Evolutionary conservation across 495 filamentous ascomycete genomes (phyloP), one percentile per base, ranked within the genome.

Genomic region (Massariosphaeria phaeospora): DNA sequence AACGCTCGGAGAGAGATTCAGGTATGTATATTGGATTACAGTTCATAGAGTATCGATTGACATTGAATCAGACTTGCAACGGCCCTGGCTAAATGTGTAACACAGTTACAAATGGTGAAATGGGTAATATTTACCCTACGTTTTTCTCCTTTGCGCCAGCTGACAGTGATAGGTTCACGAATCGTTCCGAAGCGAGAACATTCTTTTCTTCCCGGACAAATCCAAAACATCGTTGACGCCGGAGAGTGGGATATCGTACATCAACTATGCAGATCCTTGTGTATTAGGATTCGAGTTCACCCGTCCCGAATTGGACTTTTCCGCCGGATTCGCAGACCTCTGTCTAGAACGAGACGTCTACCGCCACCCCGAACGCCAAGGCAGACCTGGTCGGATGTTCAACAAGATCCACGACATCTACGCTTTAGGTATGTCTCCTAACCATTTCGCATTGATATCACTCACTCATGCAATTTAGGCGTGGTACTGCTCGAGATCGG

Each of bases 251-350:
- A 20, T 39, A 9, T 23, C 34, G 10, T 7, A 13, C 21, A 48
- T 58, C 17, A 36, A 63, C 35, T 68, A 47, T 9, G 30, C 52
- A 1, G 23, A 66, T 29, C 69, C 70, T 7, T 70, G 43, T 35
- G 55, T 71, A 15, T 23, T 65, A 0, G 70, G 69, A 3, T 72
- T 70, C 33, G 68, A 70, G 41, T 67, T 52, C 23, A 62, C 52
- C 29, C 60, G 66, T 12, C 65, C 60, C 17, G 63, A 65, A 20
- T 10, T 35, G 0, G 57, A 56, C 20, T 64, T 68, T 33, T 66
- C 69, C 8, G 26, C 41, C 15, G 64, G 49, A 7, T 33, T 51
- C 33, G 40, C 60, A n/a, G 66, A 66, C 27, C 27, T 61, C 24
- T 35, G 23, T 26, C 12, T 48, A 9, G 52, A 56, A 36, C n/a